Evolutionary conservation across 2,329 filamentous ascomycete genomes (phyloP).

Genomic region (Curvularia sp.): DNA sequence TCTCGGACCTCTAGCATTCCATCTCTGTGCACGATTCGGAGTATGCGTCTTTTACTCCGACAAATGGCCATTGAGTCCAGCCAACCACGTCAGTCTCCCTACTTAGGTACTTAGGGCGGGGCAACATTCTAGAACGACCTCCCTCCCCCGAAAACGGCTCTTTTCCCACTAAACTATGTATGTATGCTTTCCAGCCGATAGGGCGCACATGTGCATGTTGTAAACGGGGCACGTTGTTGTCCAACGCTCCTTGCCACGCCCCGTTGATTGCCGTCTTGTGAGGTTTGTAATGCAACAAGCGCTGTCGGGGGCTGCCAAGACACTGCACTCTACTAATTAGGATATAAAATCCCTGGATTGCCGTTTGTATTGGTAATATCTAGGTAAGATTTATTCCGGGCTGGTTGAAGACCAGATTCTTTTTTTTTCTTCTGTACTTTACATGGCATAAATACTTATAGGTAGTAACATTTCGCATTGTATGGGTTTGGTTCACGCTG

Average conservation of each 20-base stretch:
- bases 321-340: conserved; percentile 1
- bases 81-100: neutral
- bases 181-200: conserved; percentile 7
- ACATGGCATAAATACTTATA: no score
- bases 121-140: neutral
- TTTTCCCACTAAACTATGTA: no score
- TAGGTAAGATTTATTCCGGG: no score
- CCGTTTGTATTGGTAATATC: neutral
- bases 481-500: conserved; percentile 3
- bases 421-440: no score
- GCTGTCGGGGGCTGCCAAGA: conserved; percentile 11
- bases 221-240: neutral
- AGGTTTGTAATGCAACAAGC: neutral
- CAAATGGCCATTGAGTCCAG: neutral
- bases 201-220: conserved; percentile 1
- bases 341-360: conserved; percentile 2
- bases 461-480: neutral
- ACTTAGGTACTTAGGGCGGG: neutral
- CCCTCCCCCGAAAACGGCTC: neutral
- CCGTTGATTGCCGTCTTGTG: no score
- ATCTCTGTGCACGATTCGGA: neutral
- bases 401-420: neutral
- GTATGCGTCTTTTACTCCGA: neutral
- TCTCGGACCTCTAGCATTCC: neutral
- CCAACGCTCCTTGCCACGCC: neutral